Evolutionary conservation across 139 green algal species (phyloP).

Genomic region (Auxenochlorella pyrenoidosa): DNA sequence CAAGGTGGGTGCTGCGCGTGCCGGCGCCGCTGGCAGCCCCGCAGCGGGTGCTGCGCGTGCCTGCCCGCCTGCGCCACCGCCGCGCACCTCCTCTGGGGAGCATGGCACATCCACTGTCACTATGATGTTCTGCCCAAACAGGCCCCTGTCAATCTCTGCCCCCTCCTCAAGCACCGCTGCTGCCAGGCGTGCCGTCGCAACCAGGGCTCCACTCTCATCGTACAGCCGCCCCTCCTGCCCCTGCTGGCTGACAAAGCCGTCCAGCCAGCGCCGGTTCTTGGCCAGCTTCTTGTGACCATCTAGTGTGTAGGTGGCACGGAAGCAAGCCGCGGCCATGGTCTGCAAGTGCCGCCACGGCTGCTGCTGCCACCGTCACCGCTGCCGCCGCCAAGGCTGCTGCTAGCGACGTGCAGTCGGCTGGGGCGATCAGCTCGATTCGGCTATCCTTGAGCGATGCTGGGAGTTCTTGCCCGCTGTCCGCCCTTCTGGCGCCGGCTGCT

Average conservation of each 20-base stretch:
- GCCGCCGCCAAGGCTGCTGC: not conserved
- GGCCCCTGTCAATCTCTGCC: not conserved
- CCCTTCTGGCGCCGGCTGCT: not conserved
- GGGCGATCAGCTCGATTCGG: not conserved
- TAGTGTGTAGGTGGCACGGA: constrained; percentile 35
- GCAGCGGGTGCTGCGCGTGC: not conserved
- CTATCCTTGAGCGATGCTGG: not conserved
- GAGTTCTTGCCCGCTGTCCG: no score
- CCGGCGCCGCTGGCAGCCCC: not conserved
- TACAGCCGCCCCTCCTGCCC: constrained; percentile 8
- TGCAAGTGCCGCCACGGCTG: not conserved
- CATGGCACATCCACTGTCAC: constrained; percentile 7
- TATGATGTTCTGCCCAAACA: constrained; percentile 12
- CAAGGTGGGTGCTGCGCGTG: not conserved
- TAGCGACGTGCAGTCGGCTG: not conserved
- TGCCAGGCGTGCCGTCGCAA: not conserved
- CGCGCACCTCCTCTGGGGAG: not conserved
- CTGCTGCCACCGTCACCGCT: not conserved
- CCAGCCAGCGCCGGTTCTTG: constrained; percentile 35
- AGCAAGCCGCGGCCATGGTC: not conserved
- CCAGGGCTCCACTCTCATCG: constrained; percentile 1
- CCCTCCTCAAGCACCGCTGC: not conserved
- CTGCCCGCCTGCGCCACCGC: not conserved
- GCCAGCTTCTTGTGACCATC: constrained; percentile 48
- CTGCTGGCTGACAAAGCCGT: constrained; percentile 31